A percentile compares a stretch with the other conserved stretches of the same genome.
Evolutionary conservation across 108 stramenopile species (phyloP).

Genomic region (Seminavis robusta): DNA sequence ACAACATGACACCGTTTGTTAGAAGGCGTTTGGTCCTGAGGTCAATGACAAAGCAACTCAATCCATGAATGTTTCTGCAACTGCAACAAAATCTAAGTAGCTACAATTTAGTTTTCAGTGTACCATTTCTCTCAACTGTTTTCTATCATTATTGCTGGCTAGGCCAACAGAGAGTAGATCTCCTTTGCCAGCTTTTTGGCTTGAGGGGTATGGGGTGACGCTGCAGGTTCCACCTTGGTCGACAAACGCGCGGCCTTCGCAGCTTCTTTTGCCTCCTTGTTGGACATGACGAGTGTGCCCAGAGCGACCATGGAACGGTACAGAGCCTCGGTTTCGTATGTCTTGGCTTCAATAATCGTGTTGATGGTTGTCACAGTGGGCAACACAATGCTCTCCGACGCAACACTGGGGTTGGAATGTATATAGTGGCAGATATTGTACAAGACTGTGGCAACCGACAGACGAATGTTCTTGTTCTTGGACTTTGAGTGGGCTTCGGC

Average conservation of each 20-base stretch:
- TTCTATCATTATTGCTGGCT: too few species aligned
- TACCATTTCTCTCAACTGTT: too few species aligned
- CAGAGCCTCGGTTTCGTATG: slow-evolving; percentile 70
- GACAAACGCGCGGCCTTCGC: slow-evolving; percentile 52
- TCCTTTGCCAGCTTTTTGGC: slow-evolving; percentile 65
- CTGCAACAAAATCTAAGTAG: too few species aligned
- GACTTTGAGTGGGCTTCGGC: slow-evolving; percentile 43
- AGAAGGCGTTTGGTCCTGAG: too few species aligned
- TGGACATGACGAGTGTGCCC: slow-evolving; percentile 58
- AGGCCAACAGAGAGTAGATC: slow-evolving; percentile 40
- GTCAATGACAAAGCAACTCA: too few species aligned
- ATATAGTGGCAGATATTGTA: slow-evolving; percentile 70
- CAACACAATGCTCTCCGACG: slow-evolving; percentile 13
- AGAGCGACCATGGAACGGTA: slow-evolving; percentile 60
- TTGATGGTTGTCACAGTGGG: slow-evolving; percentile 28
- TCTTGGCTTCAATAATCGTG: slow-evolving; percentile 39
- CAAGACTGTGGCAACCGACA: slow-evolving; percentile 71
- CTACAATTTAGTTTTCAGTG: too few species aligned
- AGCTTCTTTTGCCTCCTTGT: slow-evolving; percentile 40
- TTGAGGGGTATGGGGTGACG: slow-evolving; percentile 56
- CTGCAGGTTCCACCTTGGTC: slow-evolving; percentile 60
- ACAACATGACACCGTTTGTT: too few species aligned
- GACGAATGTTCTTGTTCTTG: slow-evolving; percentile 75
- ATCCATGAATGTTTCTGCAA: too few species aligned
- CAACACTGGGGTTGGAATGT: slow-evolving; percentile 7